Percentiles rank a stretch among this genome's conserved stretches.
These are phyloP conservation scores for Gilbertella persicaria DNA, from an alignment of 371 early-diverging fungal genomes.

Conservation along the genomic window DNA sequence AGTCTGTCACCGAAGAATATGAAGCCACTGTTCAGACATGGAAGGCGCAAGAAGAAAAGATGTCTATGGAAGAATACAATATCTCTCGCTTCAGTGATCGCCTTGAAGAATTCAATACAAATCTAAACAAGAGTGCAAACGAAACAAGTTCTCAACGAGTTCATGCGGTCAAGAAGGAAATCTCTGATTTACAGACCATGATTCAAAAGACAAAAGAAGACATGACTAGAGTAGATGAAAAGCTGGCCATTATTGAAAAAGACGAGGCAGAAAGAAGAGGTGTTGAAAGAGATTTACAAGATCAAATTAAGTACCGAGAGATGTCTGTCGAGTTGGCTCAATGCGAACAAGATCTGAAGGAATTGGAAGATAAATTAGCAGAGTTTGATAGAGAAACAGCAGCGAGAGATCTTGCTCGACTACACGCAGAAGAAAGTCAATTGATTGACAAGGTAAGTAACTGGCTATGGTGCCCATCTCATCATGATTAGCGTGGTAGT, in stretches of 20 bases:
- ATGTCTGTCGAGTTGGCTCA: conserved; percentile 36
- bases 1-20: conserved; percentile 28
- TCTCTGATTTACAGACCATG: conserved; percentile 9
- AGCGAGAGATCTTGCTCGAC: conserved; percentile 31
- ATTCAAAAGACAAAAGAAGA: conserved; percentile 8
- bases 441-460: conserved; percentile 56
- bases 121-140: conserved; percentile 11
- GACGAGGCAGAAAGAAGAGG: conserved; percentile 48
- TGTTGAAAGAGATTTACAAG: conserved; percentile 63
- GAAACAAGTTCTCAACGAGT: conserved; percentile 11
- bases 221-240: conserved; percentile 19
- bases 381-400: conserved; percentile 29
- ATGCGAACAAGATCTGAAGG: conserved; percentile 34
- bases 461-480: background rate
- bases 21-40: conserved; percentile 25
- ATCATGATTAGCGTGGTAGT: conserved; percentile 56
- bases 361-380: conserved; percentile 29
- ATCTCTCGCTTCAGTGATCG: conserved; percentile 11
- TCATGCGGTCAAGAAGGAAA: conserved; percentile 9
- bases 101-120: conserved; percentile 10
- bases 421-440: conserved; percentile 48
- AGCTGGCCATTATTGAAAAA: conserved; percentile 48
- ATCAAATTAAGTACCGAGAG: conserved; percentile 65
- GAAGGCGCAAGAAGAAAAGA: conserved; percentile 14
- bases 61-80: conserved; percentile 1